These are phyloP conservation scores for Xylariaceae sp. DNA, from an alignment of 2,329 filamentous ascomycete species.

Conservation along the genomic window DNA sequence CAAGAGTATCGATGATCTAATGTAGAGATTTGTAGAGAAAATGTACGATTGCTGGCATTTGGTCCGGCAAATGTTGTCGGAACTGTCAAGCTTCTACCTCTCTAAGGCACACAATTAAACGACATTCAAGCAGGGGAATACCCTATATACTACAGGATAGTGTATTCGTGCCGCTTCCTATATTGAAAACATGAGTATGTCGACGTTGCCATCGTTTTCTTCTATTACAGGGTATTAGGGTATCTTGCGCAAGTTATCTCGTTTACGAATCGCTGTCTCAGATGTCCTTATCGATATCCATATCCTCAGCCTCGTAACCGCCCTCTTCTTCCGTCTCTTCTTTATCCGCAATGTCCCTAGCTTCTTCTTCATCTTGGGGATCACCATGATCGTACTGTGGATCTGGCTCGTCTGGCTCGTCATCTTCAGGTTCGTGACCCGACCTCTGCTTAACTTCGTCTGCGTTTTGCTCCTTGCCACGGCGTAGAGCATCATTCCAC, in stretches of 20 bases:
- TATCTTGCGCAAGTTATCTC: too few species aligned
- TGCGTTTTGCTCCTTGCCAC: conserved; percentile 4
- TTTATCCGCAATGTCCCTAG: conserved; percentile 14
- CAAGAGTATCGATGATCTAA: conserved; percentile 82
- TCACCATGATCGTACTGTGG: conserved; percentile 3
- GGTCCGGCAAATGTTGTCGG: too few species aligned
- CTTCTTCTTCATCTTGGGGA: conserved; percentile 8
- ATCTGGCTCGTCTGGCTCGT: conserved; percentile 1
- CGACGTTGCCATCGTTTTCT: too few species aligned
- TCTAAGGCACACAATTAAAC: too few species aligned
- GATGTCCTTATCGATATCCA: conserved; percentile 16
- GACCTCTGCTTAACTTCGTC: conserved; percentile 3
- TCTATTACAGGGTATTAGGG: too few species aligned
- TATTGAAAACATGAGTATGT: too few species aligned
- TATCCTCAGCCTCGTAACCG: conserved; percentile 8
- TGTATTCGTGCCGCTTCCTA: too few species aligned
- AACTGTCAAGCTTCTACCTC: too few species aligned
- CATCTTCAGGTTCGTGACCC: conserved; percentile 2
- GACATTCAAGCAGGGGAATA: too few species aligned
- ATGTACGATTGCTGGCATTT: too few species aligned
- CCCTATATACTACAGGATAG: too few species aligned
- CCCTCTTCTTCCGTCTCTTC: conserved; percentile 16
- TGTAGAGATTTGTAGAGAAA: conserved; percentile 40
- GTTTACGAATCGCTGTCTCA: neutral
- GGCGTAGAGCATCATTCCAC: conserved; percentile 20